phyloP scores from a whole-genome alignment of 2,329 filamentous ascomycete genomes.

The Pestalotiopsis sp. region DNA sequence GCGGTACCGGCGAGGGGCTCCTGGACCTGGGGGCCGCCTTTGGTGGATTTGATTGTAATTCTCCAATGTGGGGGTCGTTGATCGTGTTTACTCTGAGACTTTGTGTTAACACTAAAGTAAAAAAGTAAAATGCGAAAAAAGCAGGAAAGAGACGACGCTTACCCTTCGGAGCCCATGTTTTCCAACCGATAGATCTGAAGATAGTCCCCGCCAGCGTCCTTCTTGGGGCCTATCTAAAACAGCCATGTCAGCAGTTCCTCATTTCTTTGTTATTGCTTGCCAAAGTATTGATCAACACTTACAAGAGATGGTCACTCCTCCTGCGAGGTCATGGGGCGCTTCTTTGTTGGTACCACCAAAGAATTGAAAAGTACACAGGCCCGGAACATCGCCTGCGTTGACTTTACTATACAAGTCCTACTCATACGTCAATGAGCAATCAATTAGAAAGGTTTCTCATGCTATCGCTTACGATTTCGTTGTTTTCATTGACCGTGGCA shows the following conservation, averaged over 20 bases:
- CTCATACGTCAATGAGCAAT: background rate
- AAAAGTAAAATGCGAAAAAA: background rate
- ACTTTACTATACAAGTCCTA: background rate
- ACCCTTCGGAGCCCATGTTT: background rate
- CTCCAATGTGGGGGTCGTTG: background rate
- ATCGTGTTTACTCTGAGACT: background rate
- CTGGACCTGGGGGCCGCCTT: background rate
- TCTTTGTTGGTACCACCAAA: background rate
- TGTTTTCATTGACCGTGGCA: background rate
- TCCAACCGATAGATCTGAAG: background rate
- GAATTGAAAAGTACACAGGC: background rate
- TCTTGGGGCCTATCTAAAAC: background rate
- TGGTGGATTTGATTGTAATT: background rate
- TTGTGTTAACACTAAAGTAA: background rate
- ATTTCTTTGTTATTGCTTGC: background rate
- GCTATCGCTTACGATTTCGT: background rate
- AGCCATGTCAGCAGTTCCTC: background rate
- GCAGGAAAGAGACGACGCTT: background rate
- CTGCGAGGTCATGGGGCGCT: background rate
- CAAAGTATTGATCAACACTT: background rate
- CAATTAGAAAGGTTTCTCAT: background rate
- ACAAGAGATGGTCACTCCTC: background rate
- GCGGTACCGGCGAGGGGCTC: background rate
- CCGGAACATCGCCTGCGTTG: background rate
- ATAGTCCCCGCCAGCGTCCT: background rate